A percentile compares a stretch with the other conserved stretches of the same genome.
Conservation (phyloP, 208 protist species). For the Leishmania gerbilli region DNA sequence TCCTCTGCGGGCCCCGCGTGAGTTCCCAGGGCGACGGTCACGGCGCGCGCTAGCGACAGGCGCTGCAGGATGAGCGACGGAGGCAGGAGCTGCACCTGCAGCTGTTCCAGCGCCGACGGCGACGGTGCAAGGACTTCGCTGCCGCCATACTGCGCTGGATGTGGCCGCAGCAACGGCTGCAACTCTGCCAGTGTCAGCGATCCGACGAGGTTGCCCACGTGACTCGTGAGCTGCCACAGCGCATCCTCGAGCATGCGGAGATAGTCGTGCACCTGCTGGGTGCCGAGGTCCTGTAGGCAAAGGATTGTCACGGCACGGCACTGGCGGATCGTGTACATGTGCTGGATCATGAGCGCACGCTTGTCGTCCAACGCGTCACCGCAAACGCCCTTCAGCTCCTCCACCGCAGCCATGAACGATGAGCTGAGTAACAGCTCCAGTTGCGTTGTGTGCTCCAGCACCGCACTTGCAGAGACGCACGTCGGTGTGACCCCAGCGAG, state of each 20-base stretch:
- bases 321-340: slow-evolving; percentile 62
- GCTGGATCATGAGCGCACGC: slow-evolving; percentile 10
- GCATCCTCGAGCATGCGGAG: slow-evolving; percentile 78
- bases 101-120: not conserved
- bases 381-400: slow-evolving; percentile 1
- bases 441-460: slow-evolving; percentile 81
- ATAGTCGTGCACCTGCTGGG: slow-evolving; percentile 71
- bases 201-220: slow-evolving; percentile 59
- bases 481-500: slow-evolving; percentile 66
- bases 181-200: slow-evolving; percentile 22
- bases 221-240: slow-evolving; percentile 70
- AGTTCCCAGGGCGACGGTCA: slow-evolving; percentile 43
- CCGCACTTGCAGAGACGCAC: slow-evolving; percentile 55
- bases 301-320: slow-evolving; percentile 53
- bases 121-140: slow-evolving; percentile 14
- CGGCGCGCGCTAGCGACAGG: slow-evolving; percentile 52
- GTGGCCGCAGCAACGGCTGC: slow-evolving; percentile 9
- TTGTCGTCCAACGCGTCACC: not conserved
- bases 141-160: not conserved
- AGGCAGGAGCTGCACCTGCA: slow-evolving; percentile 16
- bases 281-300: slow-evolving; percentile 80
- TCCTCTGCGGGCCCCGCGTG: slow-evolving; percentile 32
- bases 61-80: slow-evolving; percentile 33
- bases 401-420: slow-evolving; percentile 36
- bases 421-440: slow-evolving; percentile 73